A percentile compares a stretch with the other conserved stretches of the same genome.
Evolutionary conservation across 2,329 filamentous ascomycete genomes (phyloP).

Genomic region (Zalaria sp.): DNA sequence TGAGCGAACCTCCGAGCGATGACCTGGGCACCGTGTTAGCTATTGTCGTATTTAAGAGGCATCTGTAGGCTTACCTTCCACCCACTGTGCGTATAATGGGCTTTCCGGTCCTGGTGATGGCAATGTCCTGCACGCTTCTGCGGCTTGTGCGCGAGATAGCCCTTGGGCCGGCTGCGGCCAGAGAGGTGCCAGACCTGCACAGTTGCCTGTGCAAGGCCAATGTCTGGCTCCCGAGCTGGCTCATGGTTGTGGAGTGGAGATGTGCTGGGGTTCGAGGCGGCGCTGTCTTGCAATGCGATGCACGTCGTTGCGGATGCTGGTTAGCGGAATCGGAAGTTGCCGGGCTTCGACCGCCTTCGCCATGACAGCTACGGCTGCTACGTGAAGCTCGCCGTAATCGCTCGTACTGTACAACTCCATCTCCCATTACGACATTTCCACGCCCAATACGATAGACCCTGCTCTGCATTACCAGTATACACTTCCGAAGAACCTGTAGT

Average conservation of each 20-base stretch:
- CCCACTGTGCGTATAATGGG: conserved; percentile 79
- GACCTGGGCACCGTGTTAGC: conserved; percentile 39
- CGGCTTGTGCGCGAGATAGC: conserved; percentile 19
- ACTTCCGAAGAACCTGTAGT: too few relatives aligned
- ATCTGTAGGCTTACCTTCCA: conserved; percentile 50
- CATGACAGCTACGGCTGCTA: too few relatives aligned
- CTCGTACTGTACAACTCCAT: too few relatives aligned
- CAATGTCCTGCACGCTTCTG: conserved; percentile 59
- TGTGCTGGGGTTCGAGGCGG: neutral
- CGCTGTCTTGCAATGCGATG: too few relatives aligned
- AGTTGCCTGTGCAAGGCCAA: conserved; percentile 20
- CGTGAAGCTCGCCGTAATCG: too few relatives aligned
- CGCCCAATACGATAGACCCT: too few relatives aligned
- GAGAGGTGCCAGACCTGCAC: conserved; percentile 14
- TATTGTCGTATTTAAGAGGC: neutral
- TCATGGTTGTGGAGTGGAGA: conserved; percentile 2
- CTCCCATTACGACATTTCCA: too few relatives aligned
- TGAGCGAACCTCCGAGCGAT: conserved; percentile 61
- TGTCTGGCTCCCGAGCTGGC: conserved; percentile 4
- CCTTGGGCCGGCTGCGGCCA: conserved; percentile 10
- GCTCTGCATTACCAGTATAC: too few relatives aligned
- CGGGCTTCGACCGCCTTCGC: too few relatives aligned
- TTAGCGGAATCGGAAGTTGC: too few relatives aligned
- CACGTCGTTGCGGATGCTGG: too few relatives aligned
- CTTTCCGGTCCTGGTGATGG: conserved; percentile 92